phyloP scores from a whole-genome alignment of 305 asterid species.

The Solanum hybrid region DNA sequence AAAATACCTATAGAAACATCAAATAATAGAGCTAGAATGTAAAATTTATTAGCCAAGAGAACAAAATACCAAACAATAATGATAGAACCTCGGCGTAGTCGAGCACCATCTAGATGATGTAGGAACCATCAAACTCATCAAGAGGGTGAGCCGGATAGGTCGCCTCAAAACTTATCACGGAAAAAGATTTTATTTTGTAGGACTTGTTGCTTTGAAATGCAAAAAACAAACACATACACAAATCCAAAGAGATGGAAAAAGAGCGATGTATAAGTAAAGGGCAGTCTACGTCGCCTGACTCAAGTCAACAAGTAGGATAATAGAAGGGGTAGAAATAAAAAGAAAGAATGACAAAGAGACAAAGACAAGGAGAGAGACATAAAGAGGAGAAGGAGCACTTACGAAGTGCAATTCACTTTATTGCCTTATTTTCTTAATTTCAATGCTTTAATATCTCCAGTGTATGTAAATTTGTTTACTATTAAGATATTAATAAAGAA shows the following conservation, averaged over 20 bases:
- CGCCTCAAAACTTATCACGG: background rate
- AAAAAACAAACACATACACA: background rate
- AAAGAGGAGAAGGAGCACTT: background rate
- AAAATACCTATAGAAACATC: background rate
- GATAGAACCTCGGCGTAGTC: background rate
- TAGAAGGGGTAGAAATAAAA: background rate
- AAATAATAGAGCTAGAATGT: background rate
- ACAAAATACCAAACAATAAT: background rate
- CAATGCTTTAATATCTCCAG: background rate
- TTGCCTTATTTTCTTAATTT: too few relatives aligned
- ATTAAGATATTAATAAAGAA: too few relatives aligned
- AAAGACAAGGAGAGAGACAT: background rate
- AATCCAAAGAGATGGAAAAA: background rate
- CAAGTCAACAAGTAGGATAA: too few relatives aligned
- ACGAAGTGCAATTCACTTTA: background rate
- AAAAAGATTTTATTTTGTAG: background rate
- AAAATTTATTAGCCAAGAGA: background rate
- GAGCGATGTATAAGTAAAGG: background rate
- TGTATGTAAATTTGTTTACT: too few relatives aligned
- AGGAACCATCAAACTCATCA: background rate
- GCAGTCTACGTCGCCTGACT: background rate
- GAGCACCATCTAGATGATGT: background rate
- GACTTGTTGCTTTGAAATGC: background rate
- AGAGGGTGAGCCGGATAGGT: background rate
- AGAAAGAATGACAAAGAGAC: background rate